phyloP scores from a whole-genome alignment of 371 early-diverging fungal genomes.

The Thermomucor indicae-seudaticae region DNA sequence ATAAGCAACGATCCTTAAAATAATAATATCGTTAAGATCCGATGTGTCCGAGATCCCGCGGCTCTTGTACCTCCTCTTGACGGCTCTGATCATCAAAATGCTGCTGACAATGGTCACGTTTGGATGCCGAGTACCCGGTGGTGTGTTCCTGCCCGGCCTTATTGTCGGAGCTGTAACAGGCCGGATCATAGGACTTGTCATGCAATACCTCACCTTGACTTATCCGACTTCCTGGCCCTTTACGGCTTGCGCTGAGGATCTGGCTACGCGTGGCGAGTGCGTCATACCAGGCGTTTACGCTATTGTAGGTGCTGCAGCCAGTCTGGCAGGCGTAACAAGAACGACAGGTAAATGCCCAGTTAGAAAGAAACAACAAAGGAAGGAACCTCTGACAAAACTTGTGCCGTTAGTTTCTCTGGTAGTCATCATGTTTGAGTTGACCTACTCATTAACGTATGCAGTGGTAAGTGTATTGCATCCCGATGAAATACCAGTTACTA shows the following conservation, averaged over 20 bases:
- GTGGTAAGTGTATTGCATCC: conserved; percentile 24
- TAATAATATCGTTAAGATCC: conserved; percentile 8
- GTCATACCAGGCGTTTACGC: conserved; percentile 94
- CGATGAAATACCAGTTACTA: neutral
- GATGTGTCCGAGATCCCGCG: conserved; percentile 35
- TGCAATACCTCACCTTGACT: conserved; percentile 57
- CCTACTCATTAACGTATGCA: conserved; percentile 80
- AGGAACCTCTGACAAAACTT: neutral
- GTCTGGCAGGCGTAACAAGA: conserved; percentile 88
- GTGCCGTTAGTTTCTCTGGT: conserved; percentile 75
- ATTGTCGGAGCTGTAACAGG: conserved; percentile 90
- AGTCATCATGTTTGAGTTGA: conserved; percentile 96
- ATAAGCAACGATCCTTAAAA: neutral
- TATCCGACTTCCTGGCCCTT: conserved; percentile 60
- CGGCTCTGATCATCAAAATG: conserved; percentile 66
- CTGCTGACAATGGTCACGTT: conserved; percentile 74
- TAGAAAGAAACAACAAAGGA: neutral
- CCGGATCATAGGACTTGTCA: conserved; percentile 84
- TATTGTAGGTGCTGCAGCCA: conserved; percentile 92
- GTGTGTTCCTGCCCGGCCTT: conserved; percentile 91
- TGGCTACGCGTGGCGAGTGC: conserved; percentile 55
- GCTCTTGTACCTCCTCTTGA: conserved; percentile 41
- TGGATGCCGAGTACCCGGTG: conserved; percentile 85
- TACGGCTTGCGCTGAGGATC: conserved; percentile 51
- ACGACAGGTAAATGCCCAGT: conserved; percentile 61